Base-by-base conservation (phyloP, 176 grass and related monocot species). In the Miscanthus lutarioriparius region DNA sequence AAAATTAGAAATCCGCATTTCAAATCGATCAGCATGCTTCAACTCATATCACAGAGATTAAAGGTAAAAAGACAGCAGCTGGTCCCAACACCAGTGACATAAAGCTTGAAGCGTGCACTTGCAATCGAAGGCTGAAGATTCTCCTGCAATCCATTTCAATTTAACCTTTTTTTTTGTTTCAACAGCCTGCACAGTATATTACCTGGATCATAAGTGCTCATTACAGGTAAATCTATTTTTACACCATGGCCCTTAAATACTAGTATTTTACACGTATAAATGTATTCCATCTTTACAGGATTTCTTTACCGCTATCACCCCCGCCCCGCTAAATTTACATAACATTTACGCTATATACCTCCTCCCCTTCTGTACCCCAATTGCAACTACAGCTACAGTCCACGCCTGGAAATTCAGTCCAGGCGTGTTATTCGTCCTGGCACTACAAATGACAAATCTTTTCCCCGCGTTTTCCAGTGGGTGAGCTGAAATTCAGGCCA, bases 211-310 rank as follows among this genome's bases (percentile, higher is more conserved):
- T 36, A 68, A 75, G 62, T 71, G 53, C 32, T 25, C 67, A 44
- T 87, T 87, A 32, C 72, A 86, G 64, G 25, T 61, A 64, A 65
- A 65, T 71, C 66, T 41, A 25, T 91, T 90, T 87, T 94, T 86
- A 84, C 86, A 85, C 45, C 25, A 82, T 56, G 33, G 56, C 73
- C 54, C 80, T 85, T 65, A 82, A 78, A 80, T 89, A 81, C 87
- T 68, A 86, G 82, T 22, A 83, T 85, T 93, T 89, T 93, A 96
- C 91, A 91, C 11, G 84, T 87, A 89, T 85, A 74, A 85, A 85
- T 78, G 75, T 74, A 83, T 86, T 80, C 65, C 87, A 97, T 90
- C 85, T 97, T 97, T 94, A 94, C 94, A 92, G 76, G 74, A 96
- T 91, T 84, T 84, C 72, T 92, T 92, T 88, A 87, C 84, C 85